Base-by-base conservation (phyloP, 805 yeast genomes). In the Candida yuanshanica region DNA sequence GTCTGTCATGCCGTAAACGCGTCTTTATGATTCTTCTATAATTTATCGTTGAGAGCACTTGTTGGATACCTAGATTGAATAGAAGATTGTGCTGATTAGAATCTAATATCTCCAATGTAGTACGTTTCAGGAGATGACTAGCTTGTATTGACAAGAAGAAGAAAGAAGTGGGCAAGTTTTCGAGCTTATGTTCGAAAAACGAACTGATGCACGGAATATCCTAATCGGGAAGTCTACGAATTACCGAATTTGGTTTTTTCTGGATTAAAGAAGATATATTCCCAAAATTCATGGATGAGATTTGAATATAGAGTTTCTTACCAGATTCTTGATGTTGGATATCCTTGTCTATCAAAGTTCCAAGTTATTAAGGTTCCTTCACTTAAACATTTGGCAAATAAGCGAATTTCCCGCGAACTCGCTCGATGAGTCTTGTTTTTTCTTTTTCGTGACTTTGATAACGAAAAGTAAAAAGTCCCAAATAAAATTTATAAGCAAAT, bases 201-300 rank as follows among this genome's bases (percentile, higher is more conserved):
- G n/a, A 11, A 3, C 7, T 1, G 20, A 16, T 5, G 20, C 16
- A 21, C 26, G 14, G 17, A 36, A 39, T 26, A 38, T 33, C 55
- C 48, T 22, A 20, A 47, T 44, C 20, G n/a, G 52, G 53, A 40
- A 49, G 43, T 48, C 45, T 12, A 37, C 29, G 12, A 13, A 38
- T 44, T 44, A 18, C 48, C 52, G 23, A 18, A 41, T 48, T 48
- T 39, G 50, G 49, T 33, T 33, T 17, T 17, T 31, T 31, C 22
- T 31, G 10, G 5, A 14, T n/a, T n/a, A n/a, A n/a, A n/a, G n/a
- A n/a, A n/a, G n/a, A n/a, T n/a, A n/a, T n/a, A 14, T 27, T 14
- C 7, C 6, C 18, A 8, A 9, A 4, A 14, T 6, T 3, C 10
- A 27, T 14, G 8, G n/a, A n/a, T n/a, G n/a, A n/a, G n/a, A n/a